Percentiles rank a stretch among this genome's conserved stretches.
Conservation (phyloP, 148 eudicot species). For the Vaccinium corymbosum region DNA sequence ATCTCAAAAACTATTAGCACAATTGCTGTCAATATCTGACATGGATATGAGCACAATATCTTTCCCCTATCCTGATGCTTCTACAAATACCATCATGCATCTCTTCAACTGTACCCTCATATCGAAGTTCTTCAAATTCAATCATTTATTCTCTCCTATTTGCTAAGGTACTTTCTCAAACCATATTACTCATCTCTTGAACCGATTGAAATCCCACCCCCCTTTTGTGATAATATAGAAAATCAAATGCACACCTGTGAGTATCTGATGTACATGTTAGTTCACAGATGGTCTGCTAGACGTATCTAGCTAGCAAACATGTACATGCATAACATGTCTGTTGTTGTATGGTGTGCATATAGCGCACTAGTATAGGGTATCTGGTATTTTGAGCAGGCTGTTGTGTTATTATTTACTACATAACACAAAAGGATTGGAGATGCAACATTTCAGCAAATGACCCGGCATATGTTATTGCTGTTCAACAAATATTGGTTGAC, state of each 20-base stretch:
- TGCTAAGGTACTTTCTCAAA: neutral
- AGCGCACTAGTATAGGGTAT: neutral
- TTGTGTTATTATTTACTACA: neutral
- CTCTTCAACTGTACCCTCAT: neutral
- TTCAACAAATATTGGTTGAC: neutral
- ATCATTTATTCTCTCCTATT: conserved; percentile 8
- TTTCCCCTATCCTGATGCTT: neutral
- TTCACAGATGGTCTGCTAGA: neutral
- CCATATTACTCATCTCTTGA: neutral
- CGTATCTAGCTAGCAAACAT: neutral
- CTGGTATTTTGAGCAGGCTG: neutral
- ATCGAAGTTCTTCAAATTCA: neutral
- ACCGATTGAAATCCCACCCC: neutral
- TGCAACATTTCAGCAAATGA: neutral
- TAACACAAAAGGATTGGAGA: neutral
- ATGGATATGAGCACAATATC: neutral
- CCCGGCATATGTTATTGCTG: neutral
- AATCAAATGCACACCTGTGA: neutral
- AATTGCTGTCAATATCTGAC: neutral
- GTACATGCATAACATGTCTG: neutral
- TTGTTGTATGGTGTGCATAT: neutral
- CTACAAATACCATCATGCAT: neutral
- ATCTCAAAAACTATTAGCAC: neutral
- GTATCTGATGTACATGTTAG: neutral
- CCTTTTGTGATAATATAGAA: neutral